Base-by-base conservation (phyloP, 2,329 filamentous ascomycete genomes). In the Exophiala xenobiotica region DNA sequence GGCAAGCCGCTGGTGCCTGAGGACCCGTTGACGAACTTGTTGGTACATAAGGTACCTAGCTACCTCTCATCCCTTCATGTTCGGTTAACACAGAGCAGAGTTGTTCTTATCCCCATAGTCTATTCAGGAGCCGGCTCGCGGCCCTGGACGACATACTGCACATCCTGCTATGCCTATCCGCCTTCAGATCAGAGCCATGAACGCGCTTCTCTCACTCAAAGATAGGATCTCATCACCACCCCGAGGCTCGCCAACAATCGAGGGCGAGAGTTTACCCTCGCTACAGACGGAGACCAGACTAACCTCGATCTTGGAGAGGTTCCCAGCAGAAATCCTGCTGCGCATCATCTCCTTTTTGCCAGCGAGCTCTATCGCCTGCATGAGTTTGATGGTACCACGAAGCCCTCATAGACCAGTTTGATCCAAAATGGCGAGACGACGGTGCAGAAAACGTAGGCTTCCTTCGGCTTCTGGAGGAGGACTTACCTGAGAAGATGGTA, bases 321-420 rank as follows among this genome's bases (percentile, higher is more conserved):
- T 44, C 11, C 41, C 41, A 46, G 44, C 12, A 33, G 33, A 48
- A 16, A 18, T 51, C 18, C 27, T 51, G 5, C 33, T 51, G 37
- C 9, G 27, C 16, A 51, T 51, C 22, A 31, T 52, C 43, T 47
- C 43, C 43, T 47, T 47, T 43, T 47, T 52, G 37, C 49, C 49
- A 33, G n/a, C 24, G 35, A 47, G 38, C 26, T 52, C 49, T 19
- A 24, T 43, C 6, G 43, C 38, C 26, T 52, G 33, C 42, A n/a
- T 51, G 24, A 45, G 49, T 18, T 24, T 51, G 11, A 26, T 40
- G 27, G 41, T 18, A 51, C 49, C 35, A 46, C 31, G 41, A 45
- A 41, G 33, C 23, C 8, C 29, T 33, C 29, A 14, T 16, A 12
- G 18, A 33, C 29, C 29, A 33, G 6, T 33, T 33, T 33, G 29